Evolutionary conservation across 1,139 yeast species (phyloP), one percentile per base, ranked within the genome.

Genomic region (Taiozyma onychis): DNA sequence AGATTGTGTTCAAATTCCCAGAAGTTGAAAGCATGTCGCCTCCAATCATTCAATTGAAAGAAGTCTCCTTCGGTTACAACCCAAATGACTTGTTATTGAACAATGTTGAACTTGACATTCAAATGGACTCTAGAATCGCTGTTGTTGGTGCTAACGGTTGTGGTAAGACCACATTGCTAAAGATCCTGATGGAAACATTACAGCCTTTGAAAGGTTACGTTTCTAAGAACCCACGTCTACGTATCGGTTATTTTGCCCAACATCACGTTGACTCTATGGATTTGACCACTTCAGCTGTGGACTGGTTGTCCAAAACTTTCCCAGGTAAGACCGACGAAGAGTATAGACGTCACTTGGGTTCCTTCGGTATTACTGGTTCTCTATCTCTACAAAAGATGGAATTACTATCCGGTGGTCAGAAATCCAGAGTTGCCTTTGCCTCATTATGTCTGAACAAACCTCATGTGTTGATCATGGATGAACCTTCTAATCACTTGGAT

Each of bases 251-350:
- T 70, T 93, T 93, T 73, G 98, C 99, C n/a, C 99, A 93, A 73
- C 99, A 93, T 67, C 99, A 93, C 65, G 96, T 93, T 57, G 99
- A 93, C 64, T 86, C 93, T n/a, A 88, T 93, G 97, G 99, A 93
- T 64, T 73, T 91, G 60, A 75, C 71, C n/a, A 72, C 82, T 47
- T 86, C 90, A 51, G 97, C 99, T 0, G 97, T 93, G 9, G 84
- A 86, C 50, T 93, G 98, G 97, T 81, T 93, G 90, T 85, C 96
- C 9, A 76, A 80, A 55, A 80, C 87, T 6, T 89, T 77, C 74
- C 99, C 98, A 2, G 98, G 99, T 49, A 89, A 85, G 66, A 80
- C 91, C 2, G 99, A 91, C 65, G 99, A 93, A 72, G 99, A 95
- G 68, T 93, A 91, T 67, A 85, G 99, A 74, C 85, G 97, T 63